Conservation (phyloP, 192 early-diverging fungal genomes). For the Umbelopsis sp. region DNA sequence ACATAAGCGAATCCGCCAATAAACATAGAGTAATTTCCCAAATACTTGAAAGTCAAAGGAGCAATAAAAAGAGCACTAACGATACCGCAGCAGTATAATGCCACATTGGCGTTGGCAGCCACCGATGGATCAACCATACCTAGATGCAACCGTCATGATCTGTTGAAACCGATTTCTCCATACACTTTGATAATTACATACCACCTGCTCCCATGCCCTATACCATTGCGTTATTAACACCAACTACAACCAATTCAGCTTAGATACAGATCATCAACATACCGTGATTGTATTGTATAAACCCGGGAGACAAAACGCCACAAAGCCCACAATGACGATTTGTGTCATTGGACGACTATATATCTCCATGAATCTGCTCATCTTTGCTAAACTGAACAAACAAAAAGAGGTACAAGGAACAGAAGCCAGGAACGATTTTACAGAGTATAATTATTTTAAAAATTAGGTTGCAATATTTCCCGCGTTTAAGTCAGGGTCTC, state of each 20-base stretch:
- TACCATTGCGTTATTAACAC: neutral
- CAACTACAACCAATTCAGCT: neutral
- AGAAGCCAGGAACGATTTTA: no score
- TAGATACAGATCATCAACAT: neutral
- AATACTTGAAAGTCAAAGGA: constrained; percentile 14
- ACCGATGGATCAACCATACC: constrained; percentile 21
- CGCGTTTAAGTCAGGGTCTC: no score
- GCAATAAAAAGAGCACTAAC: constrained; percentile 10
- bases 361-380: neutral
- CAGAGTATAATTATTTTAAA: no score
- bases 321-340: constrained; percentile 10
- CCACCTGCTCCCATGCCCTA: constrained; percentile 14
- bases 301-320: constrained; percentile 3
- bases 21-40: constrained; percentile 71
- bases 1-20: constrained; percentile 66
- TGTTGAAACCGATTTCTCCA: neutral
- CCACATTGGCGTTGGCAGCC: constrained; percentile 23
- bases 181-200: neutral
- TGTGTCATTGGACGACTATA: constrained; percentile 16
- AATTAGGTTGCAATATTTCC: no score
- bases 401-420: no score
- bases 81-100: constrained; percentile 6
- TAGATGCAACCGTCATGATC: neutral
- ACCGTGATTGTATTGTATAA: constrained; percentile 20
- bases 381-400: neutral